These are phyloP conservation scores for Russula brevipes DNA, from an alignment of 768 basidiomycete genomes.

Conservation along the genomic window DNA sequence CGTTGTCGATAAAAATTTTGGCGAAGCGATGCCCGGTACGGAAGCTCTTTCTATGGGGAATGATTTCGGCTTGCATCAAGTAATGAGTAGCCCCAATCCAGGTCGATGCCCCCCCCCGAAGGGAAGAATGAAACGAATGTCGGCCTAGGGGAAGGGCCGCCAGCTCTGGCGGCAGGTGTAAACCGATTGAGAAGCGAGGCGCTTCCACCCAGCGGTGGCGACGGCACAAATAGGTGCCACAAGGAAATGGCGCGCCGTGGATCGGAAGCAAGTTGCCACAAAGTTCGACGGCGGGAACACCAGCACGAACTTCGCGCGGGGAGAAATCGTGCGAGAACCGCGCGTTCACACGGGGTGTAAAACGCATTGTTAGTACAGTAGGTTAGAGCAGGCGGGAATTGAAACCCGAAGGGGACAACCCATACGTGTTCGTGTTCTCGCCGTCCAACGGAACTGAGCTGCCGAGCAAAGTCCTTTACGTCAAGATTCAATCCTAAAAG, in stretches of 20 bases:
- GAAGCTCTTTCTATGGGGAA: conserved; percentile 3
- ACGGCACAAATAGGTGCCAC: neutral
- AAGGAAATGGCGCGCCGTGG: neutral
- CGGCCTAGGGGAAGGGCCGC: neutral
- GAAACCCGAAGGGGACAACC: neutral
- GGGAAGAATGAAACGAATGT: neutral
- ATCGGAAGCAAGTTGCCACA: neutral
- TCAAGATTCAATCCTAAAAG: conserved; percentile 9
- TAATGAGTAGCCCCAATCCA: neutral
- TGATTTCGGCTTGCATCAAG: neutral
- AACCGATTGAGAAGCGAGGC: neutral
- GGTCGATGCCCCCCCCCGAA: neutral
- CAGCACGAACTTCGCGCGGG: neutral
- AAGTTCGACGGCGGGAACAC: neutral
- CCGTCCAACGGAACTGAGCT: neutral
- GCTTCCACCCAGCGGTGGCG: neutral
- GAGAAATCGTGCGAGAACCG: neutral
- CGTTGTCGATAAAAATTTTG: conserved; percentile 11
- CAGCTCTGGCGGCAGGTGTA: neutral
- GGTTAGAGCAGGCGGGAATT: neutral
- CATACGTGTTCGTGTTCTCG: neutral
- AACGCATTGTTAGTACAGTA: neutral
- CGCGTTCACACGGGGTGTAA: neutral
- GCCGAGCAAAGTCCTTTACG: conserved; percentile 15
- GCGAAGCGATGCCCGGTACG: conserved; percentile 9